These are phyloP conservation scores for Albugo candida DNA, from an alignment of 352 stramenopile genomes.

Conservation along the genomic window DNA sequence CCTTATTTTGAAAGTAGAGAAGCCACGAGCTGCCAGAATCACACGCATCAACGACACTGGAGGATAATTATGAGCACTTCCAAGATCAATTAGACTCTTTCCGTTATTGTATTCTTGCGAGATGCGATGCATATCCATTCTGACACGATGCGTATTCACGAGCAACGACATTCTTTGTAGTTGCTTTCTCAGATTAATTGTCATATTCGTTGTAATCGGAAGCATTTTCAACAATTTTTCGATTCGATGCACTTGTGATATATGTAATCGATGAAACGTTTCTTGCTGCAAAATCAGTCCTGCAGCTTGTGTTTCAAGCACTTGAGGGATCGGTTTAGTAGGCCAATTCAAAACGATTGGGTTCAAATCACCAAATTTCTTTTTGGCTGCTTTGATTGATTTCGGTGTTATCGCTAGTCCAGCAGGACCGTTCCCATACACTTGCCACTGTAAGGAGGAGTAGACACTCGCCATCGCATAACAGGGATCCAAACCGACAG, in stretches of 20 bases:
- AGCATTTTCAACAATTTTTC: constrained; percentile 66
- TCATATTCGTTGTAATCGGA: constrained; percentile 76
- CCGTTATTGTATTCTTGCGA: constrained; percentile 47
- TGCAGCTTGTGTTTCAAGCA: constrained; percentile 64
- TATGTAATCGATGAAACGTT: constrained; percentile 60
- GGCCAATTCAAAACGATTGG: constrained; percentile 42
- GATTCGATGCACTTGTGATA: constrained; percentile 61
- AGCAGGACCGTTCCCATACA: constrained; percentile 46
- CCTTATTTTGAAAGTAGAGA: constrained; percentile 40
- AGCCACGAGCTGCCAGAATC: constrained; percentile 42
- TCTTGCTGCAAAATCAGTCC: constrained; percentile 67
- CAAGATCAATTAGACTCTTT: constrained; percentile 60
- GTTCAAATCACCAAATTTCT: constrained; percentile 42
- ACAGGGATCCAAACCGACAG: constrained; percentile 61
- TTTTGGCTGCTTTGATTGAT: constrained; percentile 22
- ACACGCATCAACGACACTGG: constrained; percentile 70
- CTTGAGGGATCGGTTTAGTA: constrained; percentile 53
- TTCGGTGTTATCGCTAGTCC: constrained; percentile 24
- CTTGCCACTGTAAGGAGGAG: constrained; percentile 51
- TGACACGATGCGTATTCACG: constrained; percentile 72
- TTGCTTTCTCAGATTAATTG: constrained; percentile 70
- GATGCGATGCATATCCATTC: constrained; percentile 32
- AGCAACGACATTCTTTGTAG: constrained; percentile 67
- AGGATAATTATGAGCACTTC: constrained; percentile 54
- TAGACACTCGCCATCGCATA: constrained; percentile 75